Evolutionary conservation across 306 rosid genomes (phyloP).

Genomic region (Glycine tomentella): DNA sequence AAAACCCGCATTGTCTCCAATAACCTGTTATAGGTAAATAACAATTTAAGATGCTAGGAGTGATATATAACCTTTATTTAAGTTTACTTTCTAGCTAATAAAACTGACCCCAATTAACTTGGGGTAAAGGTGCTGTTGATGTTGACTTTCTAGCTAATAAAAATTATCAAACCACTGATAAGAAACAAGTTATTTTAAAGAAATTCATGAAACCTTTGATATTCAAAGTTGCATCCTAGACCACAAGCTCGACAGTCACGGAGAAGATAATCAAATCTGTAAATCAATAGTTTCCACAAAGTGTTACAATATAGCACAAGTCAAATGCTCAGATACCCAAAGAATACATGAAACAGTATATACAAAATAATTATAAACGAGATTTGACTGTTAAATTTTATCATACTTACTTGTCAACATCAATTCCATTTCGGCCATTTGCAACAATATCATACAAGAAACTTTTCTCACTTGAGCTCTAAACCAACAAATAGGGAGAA

Average conservation of each 20-base stretch:
- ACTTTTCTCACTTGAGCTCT: conserved; percentile 79
- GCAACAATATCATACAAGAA: conserved; percentile 97
- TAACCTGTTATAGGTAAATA: conserved; percentile 60
- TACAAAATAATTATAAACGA: background rate
- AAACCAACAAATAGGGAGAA: conserved; percentile 11
- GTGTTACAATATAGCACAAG: conserved; percentile 34
- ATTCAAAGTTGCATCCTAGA: conserved; percentile 88
- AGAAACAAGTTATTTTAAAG: conserved; percentile 35
- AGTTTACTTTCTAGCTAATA: conserved; percentile 37
- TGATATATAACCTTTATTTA: conserved; percentile 32
- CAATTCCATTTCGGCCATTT: conserved; percentile 97
- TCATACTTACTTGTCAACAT: conserved; percentile 90
- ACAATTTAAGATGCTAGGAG: conserved; percentile 38
- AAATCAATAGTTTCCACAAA: conserved; percentile 46
- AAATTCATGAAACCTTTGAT: conserved; percentile 65
- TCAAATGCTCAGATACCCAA: conserved; percentile 17
- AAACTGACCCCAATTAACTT: too few species aligned
- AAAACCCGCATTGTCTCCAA: conserved; percentile 91
- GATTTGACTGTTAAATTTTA: conserved; percentile 7
- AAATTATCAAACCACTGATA: background rate
- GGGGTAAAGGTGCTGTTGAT: too few species aligned
- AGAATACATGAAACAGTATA: conserved; percentile 14
- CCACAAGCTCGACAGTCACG: conserved; percentile 97
- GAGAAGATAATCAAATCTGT: conserved; percentile 89
- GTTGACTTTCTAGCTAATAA: too few species aligned